Base-by-base conservation (phyloP, 2,329 filamentous ascomycete species). In the Claviceps pazoutovae region DNA sequence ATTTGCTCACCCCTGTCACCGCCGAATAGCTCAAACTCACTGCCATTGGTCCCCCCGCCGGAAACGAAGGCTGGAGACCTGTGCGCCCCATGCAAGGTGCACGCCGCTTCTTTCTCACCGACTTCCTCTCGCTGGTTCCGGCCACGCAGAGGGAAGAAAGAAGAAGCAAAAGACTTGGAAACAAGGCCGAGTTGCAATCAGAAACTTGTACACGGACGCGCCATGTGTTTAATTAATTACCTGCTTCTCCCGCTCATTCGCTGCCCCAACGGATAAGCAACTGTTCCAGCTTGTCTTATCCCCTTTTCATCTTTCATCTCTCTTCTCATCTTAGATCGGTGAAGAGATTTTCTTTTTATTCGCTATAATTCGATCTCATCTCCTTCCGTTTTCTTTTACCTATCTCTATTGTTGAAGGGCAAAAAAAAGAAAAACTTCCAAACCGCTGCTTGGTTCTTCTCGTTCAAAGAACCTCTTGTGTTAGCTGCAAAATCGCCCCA, bases 1-100 rank as follows among this genome's bases (percentile, higher is more conserved):
- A 46, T 38, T 13, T 23, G 21, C 21, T n/a, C 14, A 4, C 53
- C 52, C 52, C 52, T 50, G 56, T 58, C 56, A 58, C 56, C 56
- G 56, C 56, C 54, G 49, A 49, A 51, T 57, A 37, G 49, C 51
- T 51, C 48, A 39, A 49, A 11, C 48, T 42, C 48, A 50, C 50
- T 56, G 53, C 41, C 52, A 54, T 53, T 59, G 57, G 56, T 44
- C 51, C 54, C 55, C 51, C 56, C 44, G 44, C 44, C 43, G 34
- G 39, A 45, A 34, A 44, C n/a, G 17, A 36, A 14, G 21, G 41
- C 38, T 41, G 38, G 38, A 21, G 41, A 43, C 41, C 13, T 43
- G 41, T 38, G 47, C 19, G 23, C 37, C 47, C 44, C 53, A 54
- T 51, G 52, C 52, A 54, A 26, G 34, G 51, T 51, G 52, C 52